Base-by-base conservation (phyloP, 495 filamentous ascomycete species). In the Talaromyces adpressus region DNA sequence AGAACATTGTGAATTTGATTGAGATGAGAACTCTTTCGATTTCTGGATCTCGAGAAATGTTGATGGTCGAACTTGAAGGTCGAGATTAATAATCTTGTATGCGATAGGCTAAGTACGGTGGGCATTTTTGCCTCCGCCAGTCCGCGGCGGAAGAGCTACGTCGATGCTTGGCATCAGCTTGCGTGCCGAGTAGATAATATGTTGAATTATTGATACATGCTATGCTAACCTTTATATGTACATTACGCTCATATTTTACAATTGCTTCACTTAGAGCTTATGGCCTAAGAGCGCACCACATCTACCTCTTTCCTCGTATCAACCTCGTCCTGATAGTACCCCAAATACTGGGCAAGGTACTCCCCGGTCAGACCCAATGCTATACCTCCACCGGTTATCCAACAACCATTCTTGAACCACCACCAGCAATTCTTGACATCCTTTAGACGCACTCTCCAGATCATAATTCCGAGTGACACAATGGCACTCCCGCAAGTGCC, bases 371-470 rank as follows among this genome's bases (percentile, higher is more conserved):
- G 68, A 6, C 89, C 88, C 57, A 83, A 60, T 6, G 84, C 76
- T 64, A 91, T 85, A 1, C 80, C 85, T 32, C 89, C 89, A 16
- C 89, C 89, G 23, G 86, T 89, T 57, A 89, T 73, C 73, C 85
- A 83, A 60, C 84, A 87, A 23, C 89, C 89, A 67, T 88, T 86
- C 67, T 81, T 86, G 68, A 98, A 98, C 95, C 95, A 98, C 89
- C 91, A 93, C 92, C 93, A 97, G 69, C 94, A 98, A 69, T 91
- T 88, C 68, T 83, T 81, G 34, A 91, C 91, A 66, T 83, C 87
- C 73, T 94, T 91, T 66, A 98, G 71, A 61, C 89, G 89, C 18
- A 96, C 95, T 69, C 80, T 89, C 80, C 84, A 89, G 34, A 98
- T 97, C 92, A 97, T 98, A 65, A 87, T 78, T 0, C 86, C 90